Conservation (phyloP, 192 early-diverging fungal genomes). For the Powellomyces hirtus region DNA sequence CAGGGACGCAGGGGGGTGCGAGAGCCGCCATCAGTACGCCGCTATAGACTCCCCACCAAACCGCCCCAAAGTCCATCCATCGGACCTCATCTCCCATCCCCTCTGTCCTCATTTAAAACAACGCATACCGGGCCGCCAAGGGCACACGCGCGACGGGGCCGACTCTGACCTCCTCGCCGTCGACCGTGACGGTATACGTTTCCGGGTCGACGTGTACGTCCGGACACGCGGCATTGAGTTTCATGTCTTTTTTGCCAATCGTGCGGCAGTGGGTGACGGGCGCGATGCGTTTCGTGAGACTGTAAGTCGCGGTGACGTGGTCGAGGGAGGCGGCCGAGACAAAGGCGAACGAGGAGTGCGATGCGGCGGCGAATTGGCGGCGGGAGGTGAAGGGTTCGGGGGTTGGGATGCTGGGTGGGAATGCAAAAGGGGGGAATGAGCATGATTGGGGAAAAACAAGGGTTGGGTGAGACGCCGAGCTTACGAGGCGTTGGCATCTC, state of each 20-base stretch:
- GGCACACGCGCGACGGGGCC: constrained; percentile 51
- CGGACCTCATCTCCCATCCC: too few relatives aligned
- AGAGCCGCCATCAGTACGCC: too few relatives aligned
- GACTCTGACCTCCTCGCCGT: constrained; percentile 67
- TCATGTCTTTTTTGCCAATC: constrained; percentile 85
- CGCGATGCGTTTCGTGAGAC: constrained; percentile 55
- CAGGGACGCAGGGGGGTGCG: too few relatives aligned
- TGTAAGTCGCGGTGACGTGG: constrained; percentile 40
- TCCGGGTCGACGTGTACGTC: constrained; percentile 86
- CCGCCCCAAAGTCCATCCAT: too few relatives aligned
- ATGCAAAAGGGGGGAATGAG: not conserved
- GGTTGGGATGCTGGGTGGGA: constrained; percentile 71
- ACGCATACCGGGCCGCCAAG: not conserved
- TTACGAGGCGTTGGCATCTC: constrained; percentile 87
- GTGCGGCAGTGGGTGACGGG: constrained; percentile 73
- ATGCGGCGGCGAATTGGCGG: constrained; percentile 73
- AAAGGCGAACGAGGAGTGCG: constrained; percentile 71
- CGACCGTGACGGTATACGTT: constrained; percentile 80
- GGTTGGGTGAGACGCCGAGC: not conserved
- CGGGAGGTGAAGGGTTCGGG: constrained; percentile 83
- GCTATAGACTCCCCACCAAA: too few relatives aligned
- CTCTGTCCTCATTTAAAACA: constrained; percentile 19
- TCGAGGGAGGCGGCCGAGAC: constrained; percentile 75
- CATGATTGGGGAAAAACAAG: not conserved
- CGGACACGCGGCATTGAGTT: constrained; percentile 76